phyloP scores from a whole-genome alignment of 495 filamentous ascomycete species.

The Annulohypoxylon moriforme region DNA sequence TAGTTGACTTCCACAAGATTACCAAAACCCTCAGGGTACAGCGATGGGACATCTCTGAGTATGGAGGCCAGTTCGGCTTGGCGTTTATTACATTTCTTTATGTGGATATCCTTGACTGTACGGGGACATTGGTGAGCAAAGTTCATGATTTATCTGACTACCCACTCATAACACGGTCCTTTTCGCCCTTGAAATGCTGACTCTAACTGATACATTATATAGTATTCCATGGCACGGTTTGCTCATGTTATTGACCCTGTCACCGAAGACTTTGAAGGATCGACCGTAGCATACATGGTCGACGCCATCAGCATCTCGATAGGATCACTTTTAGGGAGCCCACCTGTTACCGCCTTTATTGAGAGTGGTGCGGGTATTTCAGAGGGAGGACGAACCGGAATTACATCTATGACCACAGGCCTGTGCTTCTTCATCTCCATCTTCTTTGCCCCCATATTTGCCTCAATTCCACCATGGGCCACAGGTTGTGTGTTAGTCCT shows the following conservation, averaged over 20 bases:
- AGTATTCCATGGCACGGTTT: constrained; percentile 85
- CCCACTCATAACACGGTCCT: background rate
- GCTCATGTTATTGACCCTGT: constrained; percentile 76
- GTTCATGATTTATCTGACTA: background rate
- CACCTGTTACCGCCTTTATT: constrained; percentile 84
- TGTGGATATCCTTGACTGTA: constrained; percentile 83
- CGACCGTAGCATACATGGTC: constrained; percentile 79
- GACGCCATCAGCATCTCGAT: constrained; percentile 83
- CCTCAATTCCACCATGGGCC: constrained; percentile 85
- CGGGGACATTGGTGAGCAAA: constrained; percentile 67
- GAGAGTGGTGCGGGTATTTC: constrained; percentile 87
- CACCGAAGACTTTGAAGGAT: constrained; percentile 83
- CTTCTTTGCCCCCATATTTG: constrained; percentile 89
- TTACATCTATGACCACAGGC: constrained; percentile 82
- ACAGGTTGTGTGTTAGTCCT: constrained; percentile 85
- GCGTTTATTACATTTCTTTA: constrained; percentile 88
- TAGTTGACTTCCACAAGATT: constrained; percentile 83
- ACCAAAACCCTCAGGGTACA: constrained; percentile 71
- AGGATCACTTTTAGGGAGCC: constrained; percentile 76
- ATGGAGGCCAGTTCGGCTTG: constrained; percentile 76
- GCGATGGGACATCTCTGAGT: constrained; percentile 71
- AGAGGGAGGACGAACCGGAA: constrained; percentile 81
- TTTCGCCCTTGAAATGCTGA: constrained; percentile 14
- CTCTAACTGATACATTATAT: background rate
- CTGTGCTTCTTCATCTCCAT: constrained; percentile 86